Conservation (phyloP, 2,329 filamentous ascomycete genomes). For the Talaromyces sp. region DNA sequence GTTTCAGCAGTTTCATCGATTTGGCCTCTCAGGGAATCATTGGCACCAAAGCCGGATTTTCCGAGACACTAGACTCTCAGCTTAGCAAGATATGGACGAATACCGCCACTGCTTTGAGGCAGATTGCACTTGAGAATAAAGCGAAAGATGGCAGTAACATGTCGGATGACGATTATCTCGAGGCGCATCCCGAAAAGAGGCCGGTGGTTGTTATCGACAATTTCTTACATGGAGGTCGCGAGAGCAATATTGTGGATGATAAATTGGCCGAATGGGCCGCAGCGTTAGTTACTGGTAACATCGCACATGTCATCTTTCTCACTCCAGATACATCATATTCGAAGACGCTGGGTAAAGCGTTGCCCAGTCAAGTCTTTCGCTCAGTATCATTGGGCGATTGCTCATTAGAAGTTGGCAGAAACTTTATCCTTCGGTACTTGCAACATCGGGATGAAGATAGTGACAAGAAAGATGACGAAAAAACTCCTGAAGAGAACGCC, state of each 20-base stretch:
- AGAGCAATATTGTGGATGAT: slow-evolving; percentile 64
- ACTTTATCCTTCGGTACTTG: slow-evolving; percentile 82
- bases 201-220: slow-evolving; percentile 89
- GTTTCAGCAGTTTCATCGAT: slow-evolving; percentile 85
- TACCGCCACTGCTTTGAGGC: slow-evolving; percentile 72
- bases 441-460: slow-evolving; percentile 34
- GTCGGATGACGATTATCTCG: slow-evolving; percentile 80
- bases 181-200: slow-evolving; percentile 78
- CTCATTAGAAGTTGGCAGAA: slow-evolving; percentile 78
- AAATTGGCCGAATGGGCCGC: slow-evolving; percentile 89
- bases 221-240: slow-evolving; percentile 76
- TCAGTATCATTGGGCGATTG: slow-evolving; percentile 83
- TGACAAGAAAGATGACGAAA: slow-evolving; percentile 29
- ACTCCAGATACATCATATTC: slow-evolving; percentile 85
- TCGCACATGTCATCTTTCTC: slow-evolving; percentile 91
- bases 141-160: slow-evolving; percentile 67
- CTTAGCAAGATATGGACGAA: slow-evolving; percentile 86
- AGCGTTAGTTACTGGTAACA: slow-evolving; percentile 75
- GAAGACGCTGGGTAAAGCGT: slow-evolving; percentile 78
- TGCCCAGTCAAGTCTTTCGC: slow-evolving; percentile 88
- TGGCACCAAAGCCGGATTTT: slow-evolving; percentile 90
- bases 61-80: slow-evolving; percentile 85
- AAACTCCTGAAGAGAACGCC: slow-evolving; percentile 29
- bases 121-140: slow-evolving; percentile 68
- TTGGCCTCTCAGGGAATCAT: slow-evolving; percentile 91